These are phyloP conservation scores for Eucalyptus marginata DNA, from an alignment of 345 rosid genomes.

Conservation along the genomic window DNA sequence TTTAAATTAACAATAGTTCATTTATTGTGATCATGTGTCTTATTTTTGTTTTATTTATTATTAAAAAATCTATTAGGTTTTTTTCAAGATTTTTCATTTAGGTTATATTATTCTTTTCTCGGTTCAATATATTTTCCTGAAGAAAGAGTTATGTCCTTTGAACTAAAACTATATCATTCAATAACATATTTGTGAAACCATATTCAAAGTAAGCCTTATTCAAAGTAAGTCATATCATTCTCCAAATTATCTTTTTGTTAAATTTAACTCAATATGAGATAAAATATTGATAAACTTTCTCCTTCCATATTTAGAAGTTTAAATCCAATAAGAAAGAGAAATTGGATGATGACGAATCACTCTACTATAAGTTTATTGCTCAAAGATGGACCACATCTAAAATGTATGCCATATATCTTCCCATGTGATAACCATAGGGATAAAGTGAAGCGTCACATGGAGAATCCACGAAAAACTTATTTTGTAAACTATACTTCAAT, in stretches of 20 bases:
- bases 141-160: not conserved
- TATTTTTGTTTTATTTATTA: no score
- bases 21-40: not conserved
- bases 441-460: not conserved
- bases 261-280: not conserved
- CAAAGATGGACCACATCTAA: not conserved
- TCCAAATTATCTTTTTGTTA: not conserved
- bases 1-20: not conserved
- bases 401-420: not conserved
- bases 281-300: not conserved
- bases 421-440: not conserved
- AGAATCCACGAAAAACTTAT: no score
- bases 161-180: not conserved
- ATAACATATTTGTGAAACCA: no score
- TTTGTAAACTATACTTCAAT: no score
- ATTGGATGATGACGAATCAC: not conserved
- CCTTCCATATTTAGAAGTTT: not conserved
- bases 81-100: no score
- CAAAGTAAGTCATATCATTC: not conserved
- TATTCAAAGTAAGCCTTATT: not conserved
- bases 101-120: not conserved
- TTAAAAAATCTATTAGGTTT: no score
- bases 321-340: no score
- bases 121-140: not conserved
- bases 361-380: not conserved